These are phyloP conservation scores for Alternaria longipes DNA, from an alignment of 2,329 filamentous ascomycete genomes.

Conservation along the genomic window DNA sequence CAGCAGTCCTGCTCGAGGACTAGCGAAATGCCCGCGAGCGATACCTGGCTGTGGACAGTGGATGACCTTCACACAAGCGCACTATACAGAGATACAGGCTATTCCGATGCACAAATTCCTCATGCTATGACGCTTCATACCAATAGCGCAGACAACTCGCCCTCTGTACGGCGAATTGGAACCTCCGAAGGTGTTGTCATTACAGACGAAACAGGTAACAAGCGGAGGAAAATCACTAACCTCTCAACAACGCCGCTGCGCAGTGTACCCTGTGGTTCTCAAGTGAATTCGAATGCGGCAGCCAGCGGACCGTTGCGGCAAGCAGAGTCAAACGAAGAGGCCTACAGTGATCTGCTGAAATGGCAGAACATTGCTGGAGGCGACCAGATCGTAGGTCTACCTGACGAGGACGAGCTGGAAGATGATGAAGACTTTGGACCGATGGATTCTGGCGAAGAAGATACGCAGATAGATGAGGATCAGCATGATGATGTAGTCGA, in stretches of 20 bases:
- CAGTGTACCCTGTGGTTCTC: background rate
- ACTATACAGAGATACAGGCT: constrained; percentile 57
- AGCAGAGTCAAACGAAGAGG: background rate
- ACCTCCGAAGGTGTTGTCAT: background rate
- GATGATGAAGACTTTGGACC: constrained; percentile 17
- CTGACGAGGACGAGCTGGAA: constrained; percentile 13
- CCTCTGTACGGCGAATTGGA: background rate
- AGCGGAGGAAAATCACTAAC: constrained; percentile 14
- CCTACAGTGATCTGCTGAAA: constrained; percentile 44
- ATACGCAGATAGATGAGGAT: background rate
- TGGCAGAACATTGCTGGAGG: constrained; percentile 18
- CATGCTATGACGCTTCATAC: constrained; percentile 63
- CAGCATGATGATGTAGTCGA: constrained; percentile 8
- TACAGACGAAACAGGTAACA: constrained; percentile 1
- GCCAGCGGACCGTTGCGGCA: background rate
- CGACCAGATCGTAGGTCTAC: constrained; percentile 16
- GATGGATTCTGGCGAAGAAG: constrained; percentile 21
- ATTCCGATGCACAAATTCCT: constrained; percentile 53
- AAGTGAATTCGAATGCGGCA: background rate
- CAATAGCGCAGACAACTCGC: background rate
- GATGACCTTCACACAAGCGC: constrained; percentile 74
- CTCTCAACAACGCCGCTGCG: constrained; percentile 2
- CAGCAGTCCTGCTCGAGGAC: background rate
- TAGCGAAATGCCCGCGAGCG: constrained; percentile 43
- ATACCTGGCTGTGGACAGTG: constrained; percentile 79